phyloP scores from a whole-genome alignment of 495 filamentous ascomycete genomes.

The Xylaria castorea region DNA sequence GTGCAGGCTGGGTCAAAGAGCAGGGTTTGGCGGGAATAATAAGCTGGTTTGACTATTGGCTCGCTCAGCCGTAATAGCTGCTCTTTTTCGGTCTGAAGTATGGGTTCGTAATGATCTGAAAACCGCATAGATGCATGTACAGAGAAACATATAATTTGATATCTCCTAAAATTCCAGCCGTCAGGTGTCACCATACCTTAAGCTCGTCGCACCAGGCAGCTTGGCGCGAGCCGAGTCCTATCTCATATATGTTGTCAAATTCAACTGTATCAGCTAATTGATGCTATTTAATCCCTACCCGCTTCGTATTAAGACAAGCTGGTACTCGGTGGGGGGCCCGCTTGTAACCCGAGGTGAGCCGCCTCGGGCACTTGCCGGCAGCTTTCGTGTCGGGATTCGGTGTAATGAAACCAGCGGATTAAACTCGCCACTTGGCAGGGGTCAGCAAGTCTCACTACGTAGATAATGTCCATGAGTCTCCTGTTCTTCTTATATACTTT shows the following conservation, averaged over 20 bases:
- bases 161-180: no score
- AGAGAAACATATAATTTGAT: not conserved
- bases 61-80: conserved; percentile 26
- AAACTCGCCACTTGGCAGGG: not conserved
- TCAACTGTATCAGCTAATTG: not conserved
- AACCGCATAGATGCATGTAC: not conserved
- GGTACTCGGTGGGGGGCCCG: not conserved
- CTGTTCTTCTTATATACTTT: not conserved
- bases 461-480: not conserved
- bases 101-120: not conserved
- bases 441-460: not conserved
- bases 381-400: not conserved
- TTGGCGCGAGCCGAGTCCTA: no score
- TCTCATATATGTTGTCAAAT: not conserved
- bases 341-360: not conserved
- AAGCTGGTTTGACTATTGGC: conserved; percentile 50
- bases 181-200: not conserved
- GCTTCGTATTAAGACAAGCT: not conserved
- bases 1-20: conserved; percentile 46
- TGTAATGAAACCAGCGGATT: not conserved
- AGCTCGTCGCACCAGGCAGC: no score
- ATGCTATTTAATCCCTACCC: not conserved
- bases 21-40: conserved; percentile 45
- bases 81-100: not conserved
- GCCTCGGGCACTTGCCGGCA: not conserved